These are phyloP conservation scores for Pholiota adiposa DNA, from an alignment of 1,284 basidiomycete species.

Conservation along the genomic window DNA sequence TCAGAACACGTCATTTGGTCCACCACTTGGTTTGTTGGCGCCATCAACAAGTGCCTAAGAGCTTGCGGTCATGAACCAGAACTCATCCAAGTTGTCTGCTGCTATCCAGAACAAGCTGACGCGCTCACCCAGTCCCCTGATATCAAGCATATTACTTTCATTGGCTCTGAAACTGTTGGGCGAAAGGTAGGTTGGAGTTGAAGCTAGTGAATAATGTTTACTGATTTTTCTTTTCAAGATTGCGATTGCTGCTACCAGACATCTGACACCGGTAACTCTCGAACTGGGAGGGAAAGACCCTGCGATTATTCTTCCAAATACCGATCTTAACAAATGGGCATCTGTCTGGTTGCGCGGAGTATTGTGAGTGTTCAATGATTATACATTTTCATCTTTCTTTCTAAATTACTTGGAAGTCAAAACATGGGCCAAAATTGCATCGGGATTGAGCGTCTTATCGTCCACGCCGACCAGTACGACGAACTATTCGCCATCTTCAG, in stretches of 20 bases:
- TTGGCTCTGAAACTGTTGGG: slow-evolving; percentile 92
- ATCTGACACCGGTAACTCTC: slow-evolving; percentile 88
- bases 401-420: slow-evolving; percentile 56
- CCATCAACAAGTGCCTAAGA: slow-evolving; percentile 73
- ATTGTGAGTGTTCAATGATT: slow-evolving; percentile 62
- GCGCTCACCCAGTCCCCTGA: slow-evolving; percentile 79
- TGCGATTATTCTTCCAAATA: slow-evolving; percentile 74
- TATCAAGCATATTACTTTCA: slow-evolving; percentile 88
- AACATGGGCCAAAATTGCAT: slow-evolving; percentile 97
- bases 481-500: slow-evolving; percentile 70
- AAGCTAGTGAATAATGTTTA: background rate
- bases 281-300: slow-evolving; percentile 91
- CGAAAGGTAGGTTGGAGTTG: slow-evolving; percentile 58
- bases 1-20: slow-evolving; percentile 94
- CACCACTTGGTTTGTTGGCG: slow-evolving; percentile 79
- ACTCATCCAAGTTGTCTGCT: slow-evolving; percentile 87
- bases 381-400: slow-evolving; percentile 4
- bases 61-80: slow-evolving; percentile 82
- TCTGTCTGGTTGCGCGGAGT: slow-evolving; percentile 84
- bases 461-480: slow-evolving; percentile 78
- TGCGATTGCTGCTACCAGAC: slow-evolving; percentile 80
- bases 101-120: slow-evolving; percentile 87
- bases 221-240: slow-evolving; percentile 49
- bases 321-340: slow-evolving; percentile 72
- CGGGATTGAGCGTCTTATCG: slow-evolving; percentile 91